Base-by-base conservation (phyloP, 805 yeast species). In the Saccharomyces jurei region DNA sequence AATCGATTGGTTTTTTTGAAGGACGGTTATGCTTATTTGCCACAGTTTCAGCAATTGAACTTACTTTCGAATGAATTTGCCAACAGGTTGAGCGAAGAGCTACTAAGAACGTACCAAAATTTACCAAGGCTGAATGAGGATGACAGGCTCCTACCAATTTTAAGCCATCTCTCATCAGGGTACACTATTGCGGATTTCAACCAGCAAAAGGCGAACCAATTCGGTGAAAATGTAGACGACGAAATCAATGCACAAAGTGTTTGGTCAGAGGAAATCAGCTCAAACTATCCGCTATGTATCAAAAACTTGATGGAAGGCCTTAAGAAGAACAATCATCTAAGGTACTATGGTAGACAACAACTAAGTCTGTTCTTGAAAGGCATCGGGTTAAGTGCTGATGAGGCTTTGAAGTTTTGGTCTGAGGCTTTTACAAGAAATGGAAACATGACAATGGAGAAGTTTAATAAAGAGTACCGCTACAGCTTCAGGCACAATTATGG, bases 401-500 rank as follows among this genome's bases (percentile, higher is more conserved):
- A 94, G 66, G 91, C 97, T 0, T 69, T 92, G 55, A 81, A 79
- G 61, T 92, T 90, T 69, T 94, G 97, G 96, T 74, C 83, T 11
- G 73, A 71, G 52, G 85, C 85, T 58, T 92, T 92, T 70, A 79
- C 89, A 4, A 78, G 76, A 17, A 63, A 65, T 50, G 78, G 78
- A 11, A 67, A 64, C 10, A 78, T 85, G 71, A 78, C 84, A 4
- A 68, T 81, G 52, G 97, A 89, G 53, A 81, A 82, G 62, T 90
- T 91, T 72, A 82, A 85, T 69, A 91, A 90, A 71, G 96, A 92
- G 65, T 91, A 92, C 74, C 78, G 81, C 57, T 94, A 94, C 76
- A 88, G 87, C 63, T 81, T 94, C 64, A 79, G 96, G 56, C 97
- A 94, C 70, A 80, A 79, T 58, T 94, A 92, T 68, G 99, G 98